These are phyloP conservation scores for Teunomyces panamensis DNA, from an alignment of 805 yeast species.

Conservation along the genomic window DNA sequence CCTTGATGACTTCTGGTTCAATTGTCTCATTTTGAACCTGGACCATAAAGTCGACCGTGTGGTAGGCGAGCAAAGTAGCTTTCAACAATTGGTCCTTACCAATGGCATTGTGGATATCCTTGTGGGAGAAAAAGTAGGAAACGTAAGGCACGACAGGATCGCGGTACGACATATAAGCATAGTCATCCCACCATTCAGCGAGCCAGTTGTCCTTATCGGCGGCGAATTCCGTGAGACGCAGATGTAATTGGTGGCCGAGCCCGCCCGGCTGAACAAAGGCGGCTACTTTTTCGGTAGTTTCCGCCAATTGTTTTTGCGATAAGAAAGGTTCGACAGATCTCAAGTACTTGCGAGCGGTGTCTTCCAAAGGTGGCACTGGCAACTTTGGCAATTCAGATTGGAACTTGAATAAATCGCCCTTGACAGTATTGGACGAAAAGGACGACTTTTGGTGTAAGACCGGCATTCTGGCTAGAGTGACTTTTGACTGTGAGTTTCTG, in stretches of 20 bases:
- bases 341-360: slow-evolving; percentile 68
- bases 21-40: slow-evolving; percentile 67
- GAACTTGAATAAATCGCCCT: slow-evolving; percentile 69
- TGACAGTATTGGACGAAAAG: slow-evolving; percentile 27
- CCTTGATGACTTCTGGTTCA: slow-evolving; percentile 76
- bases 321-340: slow-evolving; percentile 69
- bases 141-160: slow-evolving; percentile 96
- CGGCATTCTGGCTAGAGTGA: slow-evolving; percentile 7
- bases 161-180: slow-evolving; percentile 84
- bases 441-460: slow-evolving; percentile 6
- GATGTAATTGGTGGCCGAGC: slow-evolving; percentile 65
- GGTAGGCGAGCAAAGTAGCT: slow-evolving; percentile 70
- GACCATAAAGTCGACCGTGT: slow-evolving; percentile 65
- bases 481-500: neutral
- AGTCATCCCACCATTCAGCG: slow-evolving; percentile 88
- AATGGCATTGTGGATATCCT: slow-evolving; percentile 55
- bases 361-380: slow-evolving; percentile 81
- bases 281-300: slow-evolving; percentile 54
- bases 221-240: slow-evolving; percentile 58
- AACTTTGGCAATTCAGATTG: slow-evolving; percentile 75
- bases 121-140: slow-evolving; percentile 84
- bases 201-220: slow-evolving; percentile 79
- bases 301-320: slow-evolving; percentile 46
- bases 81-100: slow-evolving; percentile 66
- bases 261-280: slow-evolving; percentile 65